Conservation (phyloP, 2,329 filamentous ascomycete species). For the Aspergillus ibericus region DNA sequence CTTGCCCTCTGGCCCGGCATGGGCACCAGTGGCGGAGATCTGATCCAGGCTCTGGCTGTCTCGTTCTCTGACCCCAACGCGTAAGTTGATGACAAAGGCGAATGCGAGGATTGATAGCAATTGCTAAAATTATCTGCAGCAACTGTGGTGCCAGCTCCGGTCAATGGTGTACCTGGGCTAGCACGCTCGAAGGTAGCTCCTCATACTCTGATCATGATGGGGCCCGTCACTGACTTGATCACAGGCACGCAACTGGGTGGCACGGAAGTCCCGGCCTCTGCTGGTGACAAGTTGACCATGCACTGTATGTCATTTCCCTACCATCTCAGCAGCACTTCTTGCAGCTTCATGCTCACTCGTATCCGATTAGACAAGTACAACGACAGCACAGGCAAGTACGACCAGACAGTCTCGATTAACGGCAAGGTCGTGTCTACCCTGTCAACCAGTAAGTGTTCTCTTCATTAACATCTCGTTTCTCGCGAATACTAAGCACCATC, state of each 20-base stretch:
- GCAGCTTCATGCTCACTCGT: not conserved
- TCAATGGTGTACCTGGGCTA: constrained; percentile 37
- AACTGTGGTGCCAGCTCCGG: constrained; percentile 31
- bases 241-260: constrained; percentile 26
- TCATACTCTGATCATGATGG: not conserved
- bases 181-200: constrained; percentile 26
- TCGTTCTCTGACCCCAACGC: constrained; percentile 29
- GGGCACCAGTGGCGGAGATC: constrained; percentile 33
- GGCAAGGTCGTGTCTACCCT: constrained; percentile 29
- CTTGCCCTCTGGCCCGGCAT: constrained; percentile 37
- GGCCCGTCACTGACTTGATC: not conserved
- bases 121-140: constrained; percentile 3
- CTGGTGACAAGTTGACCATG: constrained; percentile 29
- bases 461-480: not conserved
- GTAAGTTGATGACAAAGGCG: constrained; percentile 16
- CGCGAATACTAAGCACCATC: not conserved
- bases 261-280: constrained; percentile 26
- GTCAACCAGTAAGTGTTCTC: constrained; percentile 24
- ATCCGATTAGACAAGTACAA: constrained; percentile 30
- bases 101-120: too few relatives aligned
- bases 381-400: constrained; percentile 30
- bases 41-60: constrained; percentile 35
- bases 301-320: constrained; percentile 23
- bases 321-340: not conserved
- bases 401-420: constrained; percentile 32